Evolutionary conservation across 2,329 filamentous ascomycete species (phyloP).

Genomic region (Pseudocercospora cruenta): DNA sequence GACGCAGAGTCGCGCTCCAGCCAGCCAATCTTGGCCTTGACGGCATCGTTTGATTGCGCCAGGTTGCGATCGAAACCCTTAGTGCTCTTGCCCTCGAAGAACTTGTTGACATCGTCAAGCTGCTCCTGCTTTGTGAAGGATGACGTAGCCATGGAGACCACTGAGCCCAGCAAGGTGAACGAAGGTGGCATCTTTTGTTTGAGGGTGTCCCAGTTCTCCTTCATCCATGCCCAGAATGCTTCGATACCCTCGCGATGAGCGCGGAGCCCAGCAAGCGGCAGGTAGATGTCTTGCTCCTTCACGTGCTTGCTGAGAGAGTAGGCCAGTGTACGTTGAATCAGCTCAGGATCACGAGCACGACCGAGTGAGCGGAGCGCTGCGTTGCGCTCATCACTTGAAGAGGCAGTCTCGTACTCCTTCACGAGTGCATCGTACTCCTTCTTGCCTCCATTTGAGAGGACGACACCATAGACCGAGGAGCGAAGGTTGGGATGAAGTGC

Average conservation of each 20-base stretch:
- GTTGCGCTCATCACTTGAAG: conserved; percentile 86
- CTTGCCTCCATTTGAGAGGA: conserved; percentile 79
- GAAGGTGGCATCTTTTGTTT: conserved; percentile 82
- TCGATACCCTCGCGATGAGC: conserved; percentile 76
- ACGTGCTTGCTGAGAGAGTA: conserved; percentile 78
- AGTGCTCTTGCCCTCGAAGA: conserved; percentile 81
- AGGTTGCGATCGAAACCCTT: conserved; percentile 86
- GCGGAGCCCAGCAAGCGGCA: conserved; percentile 79
- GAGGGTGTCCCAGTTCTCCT: conserved; percentile 84
- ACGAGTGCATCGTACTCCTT: conserved; percentile 83
- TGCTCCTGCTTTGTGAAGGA: conserved; percentile 80
- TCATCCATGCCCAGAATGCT: conserved; percentile 81
- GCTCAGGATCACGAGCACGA: conserved; percentile 72
- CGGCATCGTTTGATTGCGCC: conserved; percentile 84
- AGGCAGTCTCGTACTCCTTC: conserved; percentile 73
- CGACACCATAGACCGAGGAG: conserved; percentile 82
- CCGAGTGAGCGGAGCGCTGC: conserved; percentile 84
- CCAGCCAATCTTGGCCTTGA: conserved; percentile 84
- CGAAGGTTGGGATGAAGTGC: conserved; percentile 93
- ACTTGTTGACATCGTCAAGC: conserved; percentile 73
- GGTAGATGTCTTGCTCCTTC: conserved; percentile 93
- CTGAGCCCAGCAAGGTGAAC: conserved; percentile 79
- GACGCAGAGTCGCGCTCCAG: conserved; percentile 74
- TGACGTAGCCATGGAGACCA: conserved; percentile 80
- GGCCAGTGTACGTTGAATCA: conserved; percentile 79